Percentiles rank a stretch among this genome's conserved stretches.
Evolutionary conservation across 345 rosid genomes (phyloP).

Genomic region (Rhodamnia rubescens): DNA sequence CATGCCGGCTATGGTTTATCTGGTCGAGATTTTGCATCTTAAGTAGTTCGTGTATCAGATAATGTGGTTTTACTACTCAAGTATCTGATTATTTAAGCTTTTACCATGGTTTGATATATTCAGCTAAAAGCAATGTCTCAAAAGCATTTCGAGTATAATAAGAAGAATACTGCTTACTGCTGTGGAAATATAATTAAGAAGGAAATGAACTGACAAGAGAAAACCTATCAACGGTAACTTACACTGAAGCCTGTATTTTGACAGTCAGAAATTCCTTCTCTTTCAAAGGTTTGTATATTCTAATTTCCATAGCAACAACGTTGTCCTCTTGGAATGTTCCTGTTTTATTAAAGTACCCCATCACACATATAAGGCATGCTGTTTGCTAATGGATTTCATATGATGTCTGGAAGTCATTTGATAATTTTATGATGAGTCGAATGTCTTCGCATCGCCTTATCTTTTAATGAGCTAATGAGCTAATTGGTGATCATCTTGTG

Average conservation of each 20-base stretch:
- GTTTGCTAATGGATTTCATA: neutral
- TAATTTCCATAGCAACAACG: neutral
- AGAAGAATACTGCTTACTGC: neutral
- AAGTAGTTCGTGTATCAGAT: neutral
- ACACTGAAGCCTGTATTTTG: neutral
- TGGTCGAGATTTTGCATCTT: neutral
- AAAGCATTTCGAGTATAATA: neutral
- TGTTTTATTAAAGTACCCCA: neutral
- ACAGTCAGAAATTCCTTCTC: neutral
- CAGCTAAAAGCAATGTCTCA: neutral
- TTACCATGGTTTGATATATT: neutral
- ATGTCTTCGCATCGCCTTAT: neutral
- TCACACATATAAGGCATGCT: neutral
- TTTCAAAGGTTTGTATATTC: neutral
- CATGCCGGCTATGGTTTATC: neutral
- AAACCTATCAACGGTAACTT: neutral
- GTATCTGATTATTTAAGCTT: neutral
- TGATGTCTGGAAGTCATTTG: neutral
- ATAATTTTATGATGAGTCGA: neutral
- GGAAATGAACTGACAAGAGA: neutral
- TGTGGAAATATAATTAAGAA: neutral
- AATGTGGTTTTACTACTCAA: neutral
- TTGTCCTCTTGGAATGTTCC: neutral
- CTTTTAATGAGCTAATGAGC: neutral
- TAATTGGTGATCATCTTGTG: neutral